Percentiles rank a stretch among this genome's conserved stretches.
These are phyloP conservation scores for Suhomyces bokatorum DNA, from an alignment of 1,139 yeast species.

Conservation along the genomic window DNA sequence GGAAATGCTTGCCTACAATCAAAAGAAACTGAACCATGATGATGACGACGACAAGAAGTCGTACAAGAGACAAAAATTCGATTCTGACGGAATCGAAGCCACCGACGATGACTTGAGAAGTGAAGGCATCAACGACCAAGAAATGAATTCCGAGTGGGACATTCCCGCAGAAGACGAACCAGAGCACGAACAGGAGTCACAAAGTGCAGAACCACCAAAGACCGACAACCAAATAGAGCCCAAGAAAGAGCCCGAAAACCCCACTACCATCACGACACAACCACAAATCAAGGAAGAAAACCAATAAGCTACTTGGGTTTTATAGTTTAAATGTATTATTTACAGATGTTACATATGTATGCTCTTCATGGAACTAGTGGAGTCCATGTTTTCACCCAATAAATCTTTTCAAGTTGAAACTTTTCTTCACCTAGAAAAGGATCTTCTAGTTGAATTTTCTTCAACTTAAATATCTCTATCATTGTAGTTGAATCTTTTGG, in stretches of 20 bases:
- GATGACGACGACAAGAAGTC: slow-evolving; percentile 14
- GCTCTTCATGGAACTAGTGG: not conserved
- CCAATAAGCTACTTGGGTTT: not conserved
- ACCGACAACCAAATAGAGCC: not conserved
- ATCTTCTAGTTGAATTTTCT: no score
- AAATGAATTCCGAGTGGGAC: slow-evolving; percentile 6
- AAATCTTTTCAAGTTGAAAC: no score
- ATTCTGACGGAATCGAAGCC: slow-evolving; percentile 10
- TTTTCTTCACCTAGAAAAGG: no score
- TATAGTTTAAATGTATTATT: slow-evolving; percentile 3
- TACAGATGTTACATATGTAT: slow-evolving; percentile 1
- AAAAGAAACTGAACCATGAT: slow-evolving; percentile 27
- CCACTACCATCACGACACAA: not conserved
- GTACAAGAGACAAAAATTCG: slow-evolving; percentile 16
- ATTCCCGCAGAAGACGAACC: slow-evolving; percentile 1
- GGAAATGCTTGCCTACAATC: slow-evolving; percentile 68
- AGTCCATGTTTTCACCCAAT: no score
- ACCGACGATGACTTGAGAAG: slow-evolving; percentile 11
- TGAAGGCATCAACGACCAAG: slow-evolving; percentile 6
- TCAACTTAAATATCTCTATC: no score
- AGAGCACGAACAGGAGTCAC: not conserved
- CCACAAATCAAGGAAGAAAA: not conserved
- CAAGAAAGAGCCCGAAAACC: not conserved
- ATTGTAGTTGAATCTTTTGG: no score
- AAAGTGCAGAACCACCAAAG: not conserved